These are phyloP conservation scores for Suillus occidentalis DNA, from an alignment of 768 basidiomycete genomes.

Conservation along the genomic window DNA sequence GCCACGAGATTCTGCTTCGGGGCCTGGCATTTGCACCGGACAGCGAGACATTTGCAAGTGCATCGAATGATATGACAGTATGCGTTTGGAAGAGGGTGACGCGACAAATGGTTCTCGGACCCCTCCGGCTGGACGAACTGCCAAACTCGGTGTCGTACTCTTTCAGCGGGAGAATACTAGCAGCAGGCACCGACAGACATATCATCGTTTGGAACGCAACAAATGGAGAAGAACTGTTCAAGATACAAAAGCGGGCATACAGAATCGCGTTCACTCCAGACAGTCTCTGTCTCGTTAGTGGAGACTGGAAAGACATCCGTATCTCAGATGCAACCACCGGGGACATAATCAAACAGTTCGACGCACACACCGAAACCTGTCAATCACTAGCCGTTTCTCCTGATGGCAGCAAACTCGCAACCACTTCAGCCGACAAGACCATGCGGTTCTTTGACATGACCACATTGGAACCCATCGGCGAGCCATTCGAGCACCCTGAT, in stretches of 20 bases:
- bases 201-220: background rate
- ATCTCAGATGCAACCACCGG: background rate
- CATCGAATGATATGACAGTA: background rate
- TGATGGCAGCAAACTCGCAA: background rate
- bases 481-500: background rate
- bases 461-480: background rate
- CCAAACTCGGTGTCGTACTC: background rate
- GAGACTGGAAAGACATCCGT: background rate
- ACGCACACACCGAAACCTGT: background rate
- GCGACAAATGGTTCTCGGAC: background rate
- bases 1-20: background rate
- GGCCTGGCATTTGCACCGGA: background rate
- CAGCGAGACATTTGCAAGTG: constrained; percentile 1
- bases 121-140: background rate
- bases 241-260: background rate
- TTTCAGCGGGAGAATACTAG: background rate
- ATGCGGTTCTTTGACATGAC: background rate
- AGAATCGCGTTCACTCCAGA: background rate
- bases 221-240: background rate
- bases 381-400: background rate
- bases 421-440: background rate
- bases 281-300: background rate
- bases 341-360: background rate
- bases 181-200: constrained; percentile 7
- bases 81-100: background rate